phyloP scores from a whole-genome alignment of 2,329 filamentous ascomycete species.

The Rutstroemia sp. region DNA sequence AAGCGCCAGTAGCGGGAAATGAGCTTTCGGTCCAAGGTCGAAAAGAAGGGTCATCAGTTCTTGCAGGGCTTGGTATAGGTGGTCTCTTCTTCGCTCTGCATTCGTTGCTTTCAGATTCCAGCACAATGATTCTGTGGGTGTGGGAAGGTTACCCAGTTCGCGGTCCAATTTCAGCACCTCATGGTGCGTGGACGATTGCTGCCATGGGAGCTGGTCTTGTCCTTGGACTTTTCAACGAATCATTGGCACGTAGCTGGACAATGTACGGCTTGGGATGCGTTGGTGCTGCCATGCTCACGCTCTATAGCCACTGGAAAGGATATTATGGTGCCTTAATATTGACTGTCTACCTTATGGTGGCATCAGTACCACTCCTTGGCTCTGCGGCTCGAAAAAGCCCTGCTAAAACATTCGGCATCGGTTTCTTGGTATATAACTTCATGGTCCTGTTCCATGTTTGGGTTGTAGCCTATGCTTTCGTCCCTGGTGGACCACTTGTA shows the following conservation, averaged over 20 bases:
- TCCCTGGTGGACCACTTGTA: slow-evolving; percentile 86
- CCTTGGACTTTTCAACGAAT: slow-evolving; percentile 66
- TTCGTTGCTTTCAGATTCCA: slow-evolving; percentile 89
- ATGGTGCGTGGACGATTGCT: slow-evolving; percentile 78
- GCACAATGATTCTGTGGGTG: slow-evolving; percentile 97
- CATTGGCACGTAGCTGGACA: slow-evolving; percentile 68
- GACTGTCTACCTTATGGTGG: slow-evolving; percentile 74
- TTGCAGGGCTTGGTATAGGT: slow-evolving; percentile 71
- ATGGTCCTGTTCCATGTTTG: slow-evolving; percentile 96
- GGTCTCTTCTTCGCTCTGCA: slow-evolving; percentile 86
- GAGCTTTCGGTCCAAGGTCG: slow-evolving; percentile 39
- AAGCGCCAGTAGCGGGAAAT: slow-evolving; percentile 40
- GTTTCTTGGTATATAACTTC: slow-evolving; percentile 87
- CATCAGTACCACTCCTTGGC: slow-evolving; percentile 66
- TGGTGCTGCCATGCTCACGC: slow-evolving; percentile 72
- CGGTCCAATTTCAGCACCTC: slow-evolving; percentile 81
- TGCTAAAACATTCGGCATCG: slow-evolving; percentile 75
- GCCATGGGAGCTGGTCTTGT: slow-evolving; percentile 80
- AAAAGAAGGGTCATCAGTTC: slow-evolving; percentile 58
- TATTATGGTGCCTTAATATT: slow-evolving; percentile 76
- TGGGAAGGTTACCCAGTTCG: slow-evolving; percentile 94
- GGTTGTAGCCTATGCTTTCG: slow-evolving; percentile 97
- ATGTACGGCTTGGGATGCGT: slow-evolving; percentile 70
- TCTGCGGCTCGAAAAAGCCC: slow-evolving; percentile 72
- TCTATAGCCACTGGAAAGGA: slow-evolving; percentile 75